Base-by-base conservation (phyloP, 2,329 filamentous ascomycete genomes). In the Dendryphion nanum region DNA sequence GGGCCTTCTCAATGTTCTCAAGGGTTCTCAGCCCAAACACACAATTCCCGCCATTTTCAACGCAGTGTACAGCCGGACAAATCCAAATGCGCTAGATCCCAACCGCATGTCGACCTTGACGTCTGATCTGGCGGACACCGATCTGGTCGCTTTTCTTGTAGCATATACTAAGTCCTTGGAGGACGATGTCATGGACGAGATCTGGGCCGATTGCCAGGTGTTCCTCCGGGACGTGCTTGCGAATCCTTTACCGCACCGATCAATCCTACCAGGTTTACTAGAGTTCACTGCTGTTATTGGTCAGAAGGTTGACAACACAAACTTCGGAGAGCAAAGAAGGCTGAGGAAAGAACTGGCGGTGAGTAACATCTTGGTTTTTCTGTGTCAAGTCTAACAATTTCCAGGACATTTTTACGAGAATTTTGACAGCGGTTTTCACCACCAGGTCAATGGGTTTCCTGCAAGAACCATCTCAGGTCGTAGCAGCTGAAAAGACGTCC, bases 131-230 rank as follows among this genome's bases (percentile, higher is more conserved):
- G 82, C 82, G 37, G 89, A 96, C 55, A 79, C 81, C 1, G 90
- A 96, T 55, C 73, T 98, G 8, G 87, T 91, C 6, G 79, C 85
- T 6, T 98, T 98, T 63, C 68, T 97, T 30, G 86, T 95, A 6
- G 86, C 93, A 45, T 98, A 98, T 64, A 85, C 89, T 1, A 80
- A 80, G 19, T 93, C 90, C 0, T 74, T 97, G 10, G 93, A 98
- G 57, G 93, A 98, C 55, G 93, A 98, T 70, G 86, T 93, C 13
- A 91, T 96, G 78, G 93, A 98, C 55, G 93, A 98, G 66, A 95
- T 98, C 33, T 98, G 93, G 93, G 77, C 83, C 28, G 91, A 98
- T 61, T 98, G 91, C 63, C 89, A 90, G 55, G 80, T 85, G 0
- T 98, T 98, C 64, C 67, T 97, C 43, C 85, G 83, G 47, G 94